Conservation (phyloP, 202 grass and related monocot species). For the Eragrostis tef region DNA sequence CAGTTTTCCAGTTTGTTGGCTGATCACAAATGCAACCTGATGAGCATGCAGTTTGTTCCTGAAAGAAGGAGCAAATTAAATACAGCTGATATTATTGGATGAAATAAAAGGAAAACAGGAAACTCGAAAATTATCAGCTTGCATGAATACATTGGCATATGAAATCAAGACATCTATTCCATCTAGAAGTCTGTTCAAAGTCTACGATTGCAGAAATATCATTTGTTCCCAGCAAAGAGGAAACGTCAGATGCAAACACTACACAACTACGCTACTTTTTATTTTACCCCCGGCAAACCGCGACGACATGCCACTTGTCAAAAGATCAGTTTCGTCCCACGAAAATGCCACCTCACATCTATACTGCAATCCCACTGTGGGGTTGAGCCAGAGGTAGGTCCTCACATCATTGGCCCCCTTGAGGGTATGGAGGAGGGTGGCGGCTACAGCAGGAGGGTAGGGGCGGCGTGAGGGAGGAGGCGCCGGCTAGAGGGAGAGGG, state of each 20-base stretch:
- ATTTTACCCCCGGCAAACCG: background rate
- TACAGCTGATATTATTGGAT: background rate
- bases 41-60: background rate
- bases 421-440: too few relatives aligned
- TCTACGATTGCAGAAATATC: background rate
- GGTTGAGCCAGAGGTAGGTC: background rate
- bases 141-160: background rate
- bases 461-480: too few relatives aligned
- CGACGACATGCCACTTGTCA: background rate
- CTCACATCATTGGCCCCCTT: background rate
- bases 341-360: too few relatives aligned
- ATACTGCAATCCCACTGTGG: background rate
- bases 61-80: background rate
- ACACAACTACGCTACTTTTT: background rate
- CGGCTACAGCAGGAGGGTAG: too few relatives aligned
- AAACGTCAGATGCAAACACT: background rate
- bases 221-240: background rate
- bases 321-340: background rate
- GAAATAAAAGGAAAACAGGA: background rate
- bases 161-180: background rate
- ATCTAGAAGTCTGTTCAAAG: background rate
- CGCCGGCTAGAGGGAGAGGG: too few relatives aligned
- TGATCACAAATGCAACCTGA: too few relatives aligned
- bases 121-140: background rate
- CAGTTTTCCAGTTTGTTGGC: too few relatives aligned